Evolutionary conservation across 192 early-diverging fungal species (phyloP).

Genomic region (Entophlyctis helioformis): DNA sequence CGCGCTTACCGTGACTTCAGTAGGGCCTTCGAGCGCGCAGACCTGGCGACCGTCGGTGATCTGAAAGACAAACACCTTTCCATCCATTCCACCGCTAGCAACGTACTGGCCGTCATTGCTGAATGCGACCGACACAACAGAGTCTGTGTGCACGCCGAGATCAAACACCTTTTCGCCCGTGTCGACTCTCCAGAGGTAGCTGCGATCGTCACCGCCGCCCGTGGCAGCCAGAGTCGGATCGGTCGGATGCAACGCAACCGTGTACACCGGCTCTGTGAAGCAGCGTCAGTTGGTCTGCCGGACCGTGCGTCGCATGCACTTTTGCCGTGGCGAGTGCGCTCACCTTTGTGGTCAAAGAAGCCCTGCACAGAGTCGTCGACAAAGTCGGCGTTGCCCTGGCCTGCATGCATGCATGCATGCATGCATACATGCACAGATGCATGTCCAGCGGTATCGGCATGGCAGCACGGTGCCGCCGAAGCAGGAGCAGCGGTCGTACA

Average conservation of each 20-base stretch:
- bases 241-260: constrained; percentile 67
- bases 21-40: constrained; percentile 69
- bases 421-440: background rate
- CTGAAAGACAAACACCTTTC: constrained; percentile 68
- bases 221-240: constrained; percentile 54
- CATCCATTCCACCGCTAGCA: constrained; percentile 94
- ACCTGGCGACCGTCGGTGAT: constrained; percentile 48
- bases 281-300: background rate
- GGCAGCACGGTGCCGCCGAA: no score
- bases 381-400: constrained; percentile 13
- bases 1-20: constrained; percentile 66
- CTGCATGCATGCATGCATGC: background rate
- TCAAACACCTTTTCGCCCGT: constrained; percentile 65
- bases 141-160: constrained; percentile 69
- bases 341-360: constrained; percentile 79
- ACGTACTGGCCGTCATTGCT: constrained; percentile 71
- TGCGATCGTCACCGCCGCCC: constrained; percentile 90
- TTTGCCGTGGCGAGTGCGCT: background rate
- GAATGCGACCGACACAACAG: constrained; percentile 72
- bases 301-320: no score
- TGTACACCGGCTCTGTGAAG: constrained; percentile 68
- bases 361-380: constrained; percentile 83
- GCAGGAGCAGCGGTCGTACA: no score
- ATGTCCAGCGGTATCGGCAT: no score
- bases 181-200: constrained; percentile 76